These are phyloP conservation scores for Venturia nashicola DNA, from an alignment of 2,329 filamentous ascomycete genomes.

Conservation along the genomic window DNA sequence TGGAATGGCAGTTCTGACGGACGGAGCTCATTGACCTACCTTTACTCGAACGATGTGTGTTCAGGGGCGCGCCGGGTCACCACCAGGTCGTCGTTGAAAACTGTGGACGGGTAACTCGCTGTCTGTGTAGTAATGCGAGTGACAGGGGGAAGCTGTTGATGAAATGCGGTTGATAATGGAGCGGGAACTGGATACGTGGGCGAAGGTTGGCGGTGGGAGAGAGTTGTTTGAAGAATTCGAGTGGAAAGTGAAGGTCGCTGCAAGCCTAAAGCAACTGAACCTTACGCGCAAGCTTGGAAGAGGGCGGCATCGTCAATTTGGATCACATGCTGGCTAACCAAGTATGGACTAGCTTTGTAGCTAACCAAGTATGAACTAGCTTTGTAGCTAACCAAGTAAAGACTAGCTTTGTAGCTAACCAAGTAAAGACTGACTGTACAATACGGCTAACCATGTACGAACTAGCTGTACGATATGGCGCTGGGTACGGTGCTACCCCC, in stretches of 20 bases:
- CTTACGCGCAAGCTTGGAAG: not conserved
- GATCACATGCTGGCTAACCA: not conserved
- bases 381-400: too few species aligned
- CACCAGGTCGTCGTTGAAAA: not conserved
- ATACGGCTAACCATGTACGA: not conserved
- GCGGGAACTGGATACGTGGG: not conserved
- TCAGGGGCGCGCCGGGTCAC: not conserved
- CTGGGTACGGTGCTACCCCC: not conserved
- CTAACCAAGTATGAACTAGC: too few species aligned
- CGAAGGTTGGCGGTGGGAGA: not conserved
- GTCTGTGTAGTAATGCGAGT: not conserved
- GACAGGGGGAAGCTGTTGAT: not conserved
- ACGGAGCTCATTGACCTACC: not conserved
- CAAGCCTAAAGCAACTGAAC: not conserved
- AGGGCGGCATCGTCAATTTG: not conserved
- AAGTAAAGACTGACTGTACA: too few species aligned
- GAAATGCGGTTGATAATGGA: not conserved
- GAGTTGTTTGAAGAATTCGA: not conserved
- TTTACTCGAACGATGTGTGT: not conserved
- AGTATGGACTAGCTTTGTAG: not conserved
- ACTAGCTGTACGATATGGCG: not conserved
- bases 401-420: too few species aligned
- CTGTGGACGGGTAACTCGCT: not conserved
- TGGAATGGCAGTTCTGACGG: not conserved
- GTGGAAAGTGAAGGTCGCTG: not conserved